These are phyloP conservation scores for Ceratocystis eucalypticola DNA, from an alignment of 2,329 filamentous ascomycete species.

Conservation along the genomic window DNA sequence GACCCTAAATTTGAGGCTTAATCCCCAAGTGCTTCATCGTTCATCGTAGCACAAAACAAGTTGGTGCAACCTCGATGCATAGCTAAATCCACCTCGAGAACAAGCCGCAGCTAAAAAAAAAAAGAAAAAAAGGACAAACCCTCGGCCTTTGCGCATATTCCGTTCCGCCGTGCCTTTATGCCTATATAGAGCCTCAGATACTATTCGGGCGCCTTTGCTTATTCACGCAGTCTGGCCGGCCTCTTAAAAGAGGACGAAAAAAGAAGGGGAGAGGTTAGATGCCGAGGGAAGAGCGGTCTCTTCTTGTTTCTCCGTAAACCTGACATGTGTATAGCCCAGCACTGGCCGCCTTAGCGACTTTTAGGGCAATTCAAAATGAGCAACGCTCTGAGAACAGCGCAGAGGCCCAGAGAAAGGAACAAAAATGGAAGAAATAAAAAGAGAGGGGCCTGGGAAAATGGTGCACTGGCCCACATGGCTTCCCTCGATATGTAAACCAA, in stretches of 20 bases:
- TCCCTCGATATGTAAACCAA: background rate
- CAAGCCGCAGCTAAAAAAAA: background rate
- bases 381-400: background rate
- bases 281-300: background rate
- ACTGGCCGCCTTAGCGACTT: background rate
- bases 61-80: background rate
- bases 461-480: constrained; percentile 1
- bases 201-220: background rate
- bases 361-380: too few species aligned
- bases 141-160: background rate
- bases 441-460: background rate
- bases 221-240: background rate
- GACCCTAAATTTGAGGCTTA: too few species aligned
- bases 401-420: background rate
- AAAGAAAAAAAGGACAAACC: background rate
- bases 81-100: background rate
- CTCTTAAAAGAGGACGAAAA: background rate
- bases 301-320: background rate
- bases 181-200: background rate
- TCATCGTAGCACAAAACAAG: background rate
- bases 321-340: background rate
- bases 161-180: background rate
- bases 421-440: background rate
- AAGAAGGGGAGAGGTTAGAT: background rate
- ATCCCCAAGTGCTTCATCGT: too few species aligned